Conservation (phyloP, 164 flowering plant genomes). For the Stephania yunnanensis region DNA sequence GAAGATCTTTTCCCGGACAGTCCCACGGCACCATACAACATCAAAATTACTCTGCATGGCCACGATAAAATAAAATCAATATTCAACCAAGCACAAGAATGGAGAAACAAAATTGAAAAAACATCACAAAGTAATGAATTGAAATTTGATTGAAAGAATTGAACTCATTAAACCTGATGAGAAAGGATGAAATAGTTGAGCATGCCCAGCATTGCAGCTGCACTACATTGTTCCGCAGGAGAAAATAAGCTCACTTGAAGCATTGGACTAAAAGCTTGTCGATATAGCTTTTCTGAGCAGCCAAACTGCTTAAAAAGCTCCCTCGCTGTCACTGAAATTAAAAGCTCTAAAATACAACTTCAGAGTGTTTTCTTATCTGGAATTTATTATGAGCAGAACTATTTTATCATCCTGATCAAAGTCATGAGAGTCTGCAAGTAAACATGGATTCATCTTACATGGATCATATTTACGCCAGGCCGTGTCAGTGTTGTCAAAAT, state of each 20-base stretch:
- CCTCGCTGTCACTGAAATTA: slow-evolving; percentile 59
- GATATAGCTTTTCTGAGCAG: slow-evolving; percentile 52
- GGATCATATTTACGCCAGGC: slow-evolving; percentile 70
- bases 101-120: not conserved
- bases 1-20: slow-evolving; percentile 43
- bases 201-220: slow-evolving; percentile 53
- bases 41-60: slow-evolving; percentile 47
- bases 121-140: not conserved
- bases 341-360: slow-evolving; percentile 13
- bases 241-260: slow-evolving; percentile 60
- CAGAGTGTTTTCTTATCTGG: slow-evolving; percentile 10
- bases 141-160: not conserved
- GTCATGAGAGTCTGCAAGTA: not conserved
- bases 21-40: slow-evolving; percentile 46
- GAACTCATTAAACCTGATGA: slow-evolving; percentile 45
- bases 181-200: slow-evolving; percentile 43
- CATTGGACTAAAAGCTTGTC: slow-evolving; percentile 36
- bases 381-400: not conserved
- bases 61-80: not conserved
- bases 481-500: slow-evolving; percentile 62
- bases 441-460: slow-evolving; percentile 27
- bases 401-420: not conserved
- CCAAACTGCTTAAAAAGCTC: slow-evolving; percentile 66
- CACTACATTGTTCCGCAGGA: slow-evolving; percentile 65
- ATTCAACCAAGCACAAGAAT: not conserved